Conservation (phyloP, 768 basidiomycete genomes). For the Trametes cinnabarina region DNA sequence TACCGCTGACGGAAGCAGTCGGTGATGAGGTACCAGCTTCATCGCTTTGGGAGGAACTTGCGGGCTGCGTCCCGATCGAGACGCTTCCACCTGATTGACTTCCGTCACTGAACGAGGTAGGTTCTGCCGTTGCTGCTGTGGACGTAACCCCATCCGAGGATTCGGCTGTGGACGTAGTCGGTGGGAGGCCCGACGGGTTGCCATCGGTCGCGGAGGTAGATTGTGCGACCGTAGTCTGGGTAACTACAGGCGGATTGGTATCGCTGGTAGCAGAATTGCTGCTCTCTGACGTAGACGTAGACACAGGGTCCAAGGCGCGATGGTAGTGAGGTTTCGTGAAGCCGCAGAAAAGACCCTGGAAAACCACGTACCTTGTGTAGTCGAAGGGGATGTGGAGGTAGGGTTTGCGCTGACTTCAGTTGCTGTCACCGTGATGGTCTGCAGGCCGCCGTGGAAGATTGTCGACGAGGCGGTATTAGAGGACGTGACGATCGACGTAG, state of each 20-base stretch:
- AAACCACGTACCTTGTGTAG: background rate
- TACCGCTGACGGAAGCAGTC: background rate
- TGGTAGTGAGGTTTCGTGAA: no score
- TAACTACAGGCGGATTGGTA: background rate
- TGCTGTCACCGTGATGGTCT: background rate
- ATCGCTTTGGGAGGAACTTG: background rate
- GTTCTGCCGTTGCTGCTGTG: background rate
- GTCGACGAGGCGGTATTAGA: background rate
- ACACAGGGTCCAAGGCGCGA: no score
- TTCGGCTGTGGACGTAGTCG: background rate
- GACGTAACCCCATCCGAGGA: background rate
- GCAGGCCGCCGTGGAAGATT: slow-evolving; percentile 1
- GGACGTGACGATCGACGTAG: background rate
- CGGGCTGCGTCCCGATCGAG: background rate
- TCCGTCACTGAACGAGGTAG: background rate
- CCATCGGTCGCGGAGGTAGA: background rate
- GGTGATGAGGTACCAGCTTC: no score
- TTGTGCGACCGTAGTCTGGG: background rate
- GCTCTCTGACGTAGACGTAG: background rate
- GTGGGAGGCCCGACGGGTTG: background rate
- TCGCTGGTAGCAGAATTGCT: background rate
- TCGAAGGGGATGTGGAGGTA: background rate
- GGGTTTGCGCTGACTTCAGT: background rate
- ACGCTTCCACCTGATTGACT: background rate
- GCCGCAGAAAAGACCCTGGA: no score